Conservation (phyloP, 140 eudicot genomes). For the Senecio squalidus region DNA sequence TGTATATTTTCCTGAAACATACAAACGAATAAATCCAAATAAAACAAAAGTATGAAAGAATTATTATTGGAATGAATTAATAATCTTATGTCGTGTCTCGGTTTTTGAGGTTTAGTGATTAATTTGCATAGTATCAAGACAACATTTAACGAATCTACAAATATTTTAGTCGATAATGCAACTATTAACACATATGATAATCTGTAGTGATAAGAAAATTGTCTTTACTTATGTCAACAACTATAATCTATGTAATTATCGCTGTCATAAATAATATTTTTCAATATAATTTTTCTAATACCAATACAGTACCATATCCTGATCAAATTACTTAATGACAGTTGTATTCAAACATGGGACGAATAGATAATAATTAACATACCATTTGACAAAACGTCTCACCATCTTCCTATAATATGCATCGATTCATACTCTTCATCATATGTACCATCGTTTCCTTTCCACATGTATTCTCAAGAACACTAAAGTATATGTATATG, state of each 20-base stretch:
- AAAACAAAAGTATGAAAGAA: neutral
- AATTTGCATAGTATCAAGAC: neutral
- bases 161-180: neutral
- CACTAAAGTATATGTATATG: neutral
- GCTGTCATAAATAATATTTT: neutral
- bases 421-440: neutral
- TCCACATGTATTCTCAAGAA: neutral
- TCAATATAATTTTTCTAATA: neutral
- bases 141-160: neutral
- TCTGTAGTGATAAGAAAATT: neutral
- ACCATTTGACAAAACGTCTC: constrained; percentile 11
- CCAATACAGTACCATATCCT: neutral
- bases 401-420: constrained; percentile 2
- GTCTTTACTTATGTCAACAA: neutral
- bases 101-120: neutral
- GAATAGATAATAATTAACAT: neutral
- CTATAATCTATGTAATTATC: neutral
- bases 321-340: constrained; percentile 1
- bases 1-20: too few species aligned
- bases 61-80: neutral
- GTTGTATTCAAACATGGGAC: neutral
- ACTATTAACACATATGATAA: neutral
- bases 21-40: neutral
- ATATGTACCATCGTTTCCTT: neutral
- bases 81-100: neutral